These are phyloP conservation scores for Aspergillus viridinutans DNA, from an alignment of 2,329 filamentous ascomycete genomes.

Conservation along the genomic window DNA sequence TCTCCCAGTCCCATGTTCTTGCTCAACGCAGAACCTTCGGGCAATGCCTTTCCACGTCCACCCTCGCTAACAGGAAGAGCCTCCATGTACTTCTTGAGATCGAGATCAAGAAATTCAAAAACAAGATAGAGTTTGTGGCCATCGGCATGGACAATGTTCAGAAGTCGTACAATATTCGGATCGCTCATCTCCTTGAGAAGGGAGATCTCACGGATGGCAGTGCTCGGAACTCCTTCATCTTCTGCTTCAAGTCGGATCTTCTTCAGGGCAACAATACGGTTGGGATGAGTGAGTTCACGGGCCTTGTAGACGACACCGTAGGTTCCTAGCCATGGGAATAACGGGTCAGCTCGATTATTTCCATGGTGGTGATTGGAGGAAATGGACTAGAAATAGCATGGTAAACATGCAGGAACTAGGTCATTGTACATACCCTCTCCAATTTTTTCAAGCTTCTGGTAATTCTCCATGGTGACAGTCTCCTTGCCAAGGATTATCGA, in stretches of 20 bases:
- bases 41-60: slow-evolving; percentile 77
- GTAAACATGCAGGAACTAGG: background rate
- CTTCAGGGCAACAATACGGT: slow-evolving; percentile 87
- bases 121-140: slow-evolving; percentile 93
- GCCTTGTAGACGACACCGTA: slow-evolving; percentile 97
- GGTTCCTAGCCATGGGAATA: slow-evolving; percentile 58
- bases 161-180: slow-evolving; percentile 78
- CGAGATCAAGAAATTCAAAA: slow-evolving; percentile 84
- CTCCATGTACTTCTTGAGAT: slow-evolving; percentile 97
- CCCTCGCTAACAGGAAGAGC: slow-evolving; percentile 78
- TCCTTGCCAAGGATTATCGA: background rate
- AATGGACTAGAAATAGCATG: background rate
- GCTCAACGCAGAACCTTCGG: slow-evolving; percentile 65
- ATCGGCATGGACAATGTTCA: slow-evolving; percentile 92
- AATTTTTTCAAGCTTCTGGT: slow-evolving; percentile 94
- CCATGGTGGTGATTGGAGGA: background rate
- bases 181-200: slow-evolving; percentile 93
- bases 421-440: slow-evolving; percentile 68
- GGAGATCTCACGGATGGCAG: slow-evolving; percentile 90
- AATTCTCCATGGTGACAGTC: slow-evolving; percentile 71
- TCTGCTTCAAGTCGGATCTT: slow-evolving; percentile 94
- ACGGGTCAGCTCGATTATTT: background rate
- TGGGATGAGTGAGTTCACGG: slow-evolving; percentile 73
- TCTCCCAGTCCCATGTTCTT: slow-evolving; percentile 69
- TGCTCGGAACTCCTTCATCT: slow-evolving; percentile 89